phyloP scores from a whole-genome alignment of 768 basidiomycete genomes.

The Lyophyllum semitale region DNA sequence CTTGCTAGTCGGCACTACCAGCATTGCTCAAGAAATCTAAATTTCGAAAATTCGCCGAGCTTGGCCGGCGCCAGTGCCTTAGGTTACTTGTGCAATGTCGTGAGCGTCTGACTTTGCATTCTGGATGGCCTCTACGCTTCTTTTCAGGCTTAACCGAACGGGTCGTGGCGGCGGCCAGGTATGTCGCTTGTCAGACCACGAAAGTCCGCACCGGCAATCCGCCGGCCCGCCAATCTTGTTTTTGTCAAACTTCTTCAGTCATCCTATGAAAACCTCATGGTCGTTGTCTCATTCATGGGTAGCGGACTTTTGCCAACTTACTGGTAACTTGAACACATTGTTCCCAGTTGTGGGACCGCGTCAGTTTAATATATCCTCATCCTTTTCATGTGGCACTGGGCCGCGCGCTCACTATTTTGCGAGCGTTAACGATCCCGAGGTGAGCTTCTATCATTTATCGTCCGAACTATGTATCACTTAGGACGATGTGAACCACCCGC shows the following conservation, averaged over 20 bases:
- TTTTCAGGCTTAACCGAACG: constrained; percentile 36
- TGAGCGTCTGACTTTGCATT: constrained; percentile 31
- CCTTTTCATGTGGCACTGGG: too few relatives aligned
- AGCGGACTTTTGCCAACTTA: not conserved
- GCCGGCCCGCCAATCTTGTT: too few relatives aligned
- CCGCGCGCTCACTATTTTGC: too few relatives aligned
- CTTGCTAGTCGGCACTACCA: too few relatives aligned
- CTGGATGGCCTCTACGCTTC: constrained; percentile 32
- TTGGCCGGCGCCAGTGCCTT: constrained; percentile 32
- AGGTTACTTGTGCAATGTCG: constrained; percentile 30
- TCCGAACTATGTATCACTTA: not conserved
- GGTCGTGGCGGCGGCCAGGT: constrained; percentile 30
- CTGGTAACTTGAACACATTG: too few relatives aligned
- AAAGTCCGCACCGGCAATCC: too few relatives aligned
- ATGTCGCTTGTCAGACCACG: constrained; percentile 14
- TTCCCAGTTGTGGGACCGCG: too few relatives aligned
- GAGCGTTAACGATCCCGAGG: not conserved
- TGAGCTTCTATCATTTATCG: not conserved
- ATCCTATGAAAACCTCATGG: too few relatives aligned
- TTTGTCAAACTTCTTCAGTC: too few relatives aligned
- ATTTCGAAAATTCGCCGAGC: constrained; percentile 43
- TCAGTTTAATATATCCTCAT: too few relatives aligned
- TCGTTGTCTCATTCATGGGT: not conserved
- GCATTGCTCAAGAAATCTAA: not conserved
- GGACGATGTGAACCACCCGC: not conserved